Evolutionary conservation across 225 moss, liverwort and hornwort species (phyloP).

Genomic region (Bryum argenteum): DNA sequence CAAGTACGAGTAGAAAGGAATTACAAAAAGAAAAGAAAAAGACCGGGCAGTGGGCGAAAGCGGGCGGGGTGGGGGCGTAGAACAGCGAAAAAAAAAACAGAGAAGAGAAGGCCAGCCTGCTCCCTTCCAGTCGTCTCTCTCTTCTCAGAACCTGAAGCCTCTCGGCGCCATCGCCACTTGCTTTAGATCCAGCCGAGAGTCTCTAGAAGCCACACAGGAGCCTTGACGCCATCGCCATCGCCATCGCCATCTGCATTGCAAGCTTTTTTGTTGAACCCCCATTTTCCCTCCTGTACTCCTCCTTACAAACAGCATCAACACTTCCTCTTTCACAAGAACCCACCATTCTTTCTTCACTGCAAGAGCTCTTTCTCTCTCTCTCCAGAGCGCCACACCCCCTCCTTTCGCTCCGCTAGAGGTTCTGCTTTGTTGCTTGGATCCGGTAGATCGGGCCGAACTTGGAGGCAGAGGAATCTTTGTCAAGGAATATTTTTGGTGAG

Average conservation of each 20-base stretch:
- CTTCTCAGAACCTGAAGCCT: constrained; percentile 17
- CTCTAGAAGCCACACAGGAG: background rate
- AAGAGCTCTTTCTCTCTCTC: background rate
- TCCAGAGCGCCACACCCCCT: background rate
- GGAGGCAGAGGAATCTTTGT: background rate
- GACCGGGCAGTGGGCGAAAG: background rate
- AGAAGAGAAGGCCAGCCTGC: constrained; percentile 15
- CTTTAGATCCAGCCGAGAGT: constrained; percentile 34
- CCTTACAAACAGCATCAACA: background rate
- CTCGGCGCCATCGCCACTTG: constrained; percentile 15
- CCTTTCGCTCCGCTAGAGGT: background rate
- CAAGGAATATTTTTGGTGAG: background rate
- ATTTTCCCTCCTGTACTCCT: background rate
- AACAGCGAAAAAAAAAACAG: background rate
- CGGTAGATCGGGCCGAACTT: background rate
- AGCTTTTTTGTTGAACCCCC: background rate
- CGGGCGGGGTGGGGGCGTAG: background rate
- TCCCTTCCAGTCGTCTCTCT: constrained; percentile 33
- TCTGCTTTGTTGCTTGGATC: background rate
- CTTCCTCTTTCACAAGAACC: background rate
- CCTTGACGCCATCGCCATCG: background rate
- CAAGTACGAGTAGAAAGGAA: background rate
- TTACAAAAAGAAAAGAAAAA: constrained; percentile 3
- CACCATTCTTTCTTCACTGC: too few relatives aligned
- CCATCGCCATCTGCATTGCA: constrained; percentile 24